A percentile compares a stretch with the other conserved stretches of the same genome.
Conservation (phyloP, 768 basidiomycete genomes). For the Naematelia encephala region DNA sequence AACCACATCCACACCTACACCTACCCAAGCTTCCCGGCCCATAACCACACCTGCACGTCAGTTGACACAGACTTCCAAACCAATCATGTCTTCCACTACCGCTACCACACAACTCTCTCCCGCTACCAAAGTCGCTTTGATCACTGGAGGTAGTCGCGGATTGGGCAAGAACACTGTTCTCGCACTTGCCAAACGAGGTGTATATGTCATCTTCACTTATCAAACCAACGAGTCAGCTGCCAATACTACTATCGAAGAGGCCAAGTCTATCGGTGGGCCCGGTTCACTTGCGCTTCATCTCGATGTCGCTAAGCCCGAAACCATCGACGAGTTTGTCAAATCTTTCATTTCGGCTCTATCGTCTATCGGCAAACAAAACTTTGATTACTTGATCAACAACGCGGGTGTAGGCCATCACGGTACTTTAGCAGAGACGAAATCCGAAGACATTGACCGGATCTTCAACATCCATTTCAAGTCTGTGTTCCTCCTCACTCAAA, state of each 20-base stretch:
- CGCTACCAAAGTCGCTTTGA: neutral
- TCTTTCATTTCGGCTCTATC: neutral
- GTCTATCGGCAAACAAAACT: neutral
- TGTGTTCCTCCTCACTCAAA: slow-evolving; percentile 6
- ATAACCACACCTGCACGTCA: neutral
- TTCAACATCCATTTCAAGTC: slow-evolving; percentile 9
- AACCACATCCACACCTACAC: neutral
- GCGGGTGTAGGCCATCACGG: neutral
- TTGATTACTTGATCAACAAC: slow-evolving; percentile 4
- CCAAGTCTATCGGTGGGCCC: neutral
- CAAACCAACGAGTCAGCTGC: neutral
- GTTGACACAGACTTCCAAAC: no score
- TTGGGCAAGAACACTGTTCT: slow-evolving; percentile 6
- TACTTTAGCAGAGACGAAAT: neutral
- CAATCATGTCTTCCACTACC: no score
- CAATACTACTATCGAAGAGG: neutral
- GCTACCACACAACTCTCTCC: neutral
- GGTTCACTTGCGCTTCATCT: slow-evolving; percentile 1
- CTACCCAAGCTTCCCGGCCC: neutral
- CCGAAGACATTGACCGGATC: slow-evolving; percentile 2
- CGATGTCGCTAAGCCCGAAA: slow-evolving; percentile 8
- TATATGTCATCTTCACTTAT: slow-evolving; percentile 11
- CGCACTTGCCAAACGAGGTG: slow-evolving; percentile 1
- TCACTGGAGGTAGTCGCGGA: slow-evolving; percentile 10
- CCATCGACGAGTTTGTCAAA: neutral